Evolutionary conservation across 148 eudicot species (phyloP).

Genomic region (Heliosperma pusillum): DNA sequence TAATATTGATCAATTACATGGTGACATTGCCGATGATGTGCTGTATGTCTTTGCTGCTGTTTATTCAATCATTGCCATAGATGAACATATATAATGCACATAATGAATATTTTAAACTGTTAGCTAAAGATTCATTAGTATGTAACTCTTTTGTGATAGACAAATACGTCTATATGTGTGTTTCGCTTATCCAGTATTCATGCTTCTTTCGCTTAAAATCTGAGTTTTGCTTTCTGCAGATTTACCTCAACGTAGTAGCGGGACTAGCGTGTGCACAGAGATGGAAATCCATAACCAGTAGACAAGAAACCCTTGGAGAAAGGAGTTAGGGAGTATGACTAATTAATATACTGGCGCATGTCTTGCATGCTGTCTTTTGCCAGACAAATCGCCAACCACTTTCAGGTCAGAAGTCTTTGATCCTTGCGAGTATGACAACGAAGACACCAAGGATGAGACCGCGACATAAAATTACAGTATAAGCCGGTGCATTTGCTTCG

Average conservation of each 20-base stretch:
- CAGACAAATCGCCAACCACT: neutral
- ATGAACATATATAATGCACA: neutral
- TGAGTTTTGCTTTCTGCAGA: conserved; percentile 63
- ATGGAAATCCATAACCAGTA: conserved; percentile 66
- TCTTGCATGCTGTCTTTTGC: too few relatives aligned
- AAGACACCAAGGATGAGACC: conserved; percentile 51
- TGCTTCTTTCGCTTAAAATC: neutral
- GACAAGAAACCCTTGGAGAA: conserved; percentile 70
- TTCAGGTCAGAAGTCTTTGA: conserved; percentile 87
- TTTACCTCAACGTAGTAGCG: too few relatives aligned
- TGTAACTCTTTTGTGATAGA: too few relatives aligned
- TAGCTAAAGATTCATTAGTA: too few relatives aligned
- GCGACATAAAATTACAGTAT: conserved; percentile 69
- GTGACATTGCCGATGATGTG: neutral
- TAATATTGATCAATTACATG: neutral
- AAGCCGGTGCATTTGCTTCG: too few relatives aligned
- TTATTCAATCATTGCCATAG: neutral
- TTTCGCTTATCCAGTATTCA: neutral
- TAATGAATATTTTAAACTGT: neutral
- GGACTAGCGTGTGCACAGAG: conserved; percentile 59
- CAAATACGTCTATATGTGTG: too few relatives aligned
- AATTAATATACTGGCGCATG: conserved; percentile 73
- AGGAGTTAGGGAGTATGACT: conserved; percentile 92
- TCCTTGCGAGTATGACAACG: conserved; percentile 85
- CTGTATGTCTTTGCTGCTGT: neutral